A percentile compares a stretch with the other conserved stretches of the same genome.
These are phyloP conservation scores for Naganishia sp. DNA, from an alignment of 1,284 basidiomycete genomes.

Conservation along the genomic window DNA sequence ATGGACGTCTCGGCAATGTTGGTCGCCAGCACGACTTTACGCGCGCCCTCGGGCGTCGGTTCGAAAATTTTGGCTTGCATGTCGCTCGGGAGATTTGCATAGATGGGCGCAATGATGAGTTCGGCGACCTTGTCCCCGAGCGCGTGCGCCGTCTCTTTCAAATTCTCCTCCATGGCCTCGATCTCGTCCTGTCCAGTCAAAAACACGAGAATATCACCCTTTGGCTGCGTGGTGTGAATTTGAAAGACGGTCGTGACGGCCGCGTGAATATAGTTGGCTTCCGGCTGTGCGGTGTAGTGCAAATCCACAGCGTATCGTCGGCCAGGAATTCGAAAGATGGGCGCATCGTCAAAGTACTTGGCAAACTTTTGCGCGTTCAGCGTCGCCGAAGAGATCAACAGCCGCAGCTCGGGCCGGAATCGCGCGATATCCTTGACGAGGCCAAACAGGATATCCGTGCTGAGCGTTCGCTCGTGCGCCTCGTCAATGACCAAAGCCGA, in stretches of 20 bases:
- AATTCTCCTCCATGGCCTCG: constrained; percentile 91
- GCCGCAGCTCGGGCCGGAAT: constrained; percentile 85
- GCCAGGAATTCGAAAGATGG: constrained; percentile 92
- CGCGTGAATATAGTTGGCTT: constrained; percentile 97
- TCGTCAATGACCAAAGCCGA: constrained; percentile 93
- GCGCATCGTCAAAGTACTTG: constrained; percentile 91
- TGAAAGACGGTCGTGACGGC: constrained; percentile 99
- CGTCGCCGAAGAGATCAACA: constrained; percentile 94
- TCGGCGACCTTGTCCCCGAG: constrained; percentile 95
- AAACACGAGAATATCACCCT: constrained; percentile 98
- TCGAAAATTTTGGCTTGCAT: constrained; percentile 99
- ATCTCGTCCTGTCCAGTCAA: constrained; percentile 99
- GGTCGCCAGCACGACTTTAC: constrained; percentile 96
- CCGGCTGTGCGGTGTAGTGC: constrained; percentile 95
- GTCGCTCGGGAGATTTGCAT: constrained; percentile 95
- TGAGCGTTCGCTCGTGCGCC: constrained; percentile 91
- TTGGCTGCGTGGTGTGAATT: constrained; percentile 97
- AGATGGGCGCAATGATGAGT: constrained; percentile 94
- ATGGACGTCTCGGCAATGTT: constrained; percentile 99
- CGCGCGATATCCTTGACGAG: constrained; percentile 98
- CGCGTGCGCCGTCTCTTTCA: constrained; percentile 91
- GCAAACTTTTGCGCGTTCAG: constrained; percentile 96
- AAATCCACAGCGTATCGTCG: constrained; percentile 97
- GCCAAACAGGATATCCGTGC: constrained; percentile 94
- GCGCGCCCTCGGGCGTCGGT: constrained; percentile 90